These are phyloP conservation scores for Candida maltosa DNA, from an alignment of 805 yeast genomes.

Conservation along the genomic window DNA sequence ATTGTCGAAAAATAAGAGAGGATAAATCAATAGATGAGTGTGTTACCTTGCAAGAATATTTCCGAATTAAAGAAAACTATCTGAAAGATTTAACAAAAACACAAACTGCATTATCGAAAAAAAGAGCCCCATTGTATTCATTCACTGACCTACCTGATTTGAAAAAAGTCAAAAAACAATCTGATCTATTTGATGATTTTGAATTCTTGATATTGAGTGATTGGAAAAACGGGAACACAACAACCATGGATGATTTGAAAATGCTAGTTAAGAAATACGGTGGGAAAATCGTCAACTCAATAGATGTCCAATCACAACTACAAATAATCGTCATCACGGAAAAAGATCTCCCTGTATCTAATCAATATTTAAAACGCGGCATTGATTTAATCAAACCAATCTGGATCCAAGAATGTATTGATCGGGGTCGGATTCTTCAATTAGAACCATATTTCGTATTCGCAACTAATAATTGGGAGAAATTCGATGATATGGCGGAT, in stretches of 20 bases:
- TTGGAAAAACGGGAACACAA: constrained; percentile 27
- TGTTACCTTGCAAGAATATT: constrained; percentile 54
- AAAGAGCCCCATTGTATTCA: constrained; percentile 13
- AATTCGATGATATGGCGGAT: constrained; percentile 44
- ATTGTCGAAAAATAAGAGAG: constrained; percentile 61
- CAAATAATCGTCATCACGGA: constrained; percentile 9
- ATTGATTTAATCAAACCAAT: constrained; percentile 61
- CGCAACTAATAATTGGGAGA: constrained; percentile 27
- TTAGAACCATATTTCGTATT: constrained; percentile 63
- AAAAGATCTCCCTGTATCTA: constrained; percentile 19
- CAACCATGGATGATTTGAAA: constrained; percentile 32
- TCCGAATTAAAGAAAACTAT: constrained; percentile 29
- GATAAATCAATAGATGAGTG: constrained; percentile 65
- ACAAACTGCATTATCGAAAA: constrained; percentile 26
- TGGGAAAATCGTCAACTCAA: constrained; percentile 36
- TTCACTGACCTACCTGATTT: constrained; percentile 13
- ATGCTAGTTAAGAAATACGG: constrained; percentile 45
- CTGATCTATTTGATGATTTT: constrained; percentile 40
- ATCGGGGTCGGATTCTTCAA: constrained; percentile 36
- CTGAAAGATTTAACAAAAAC: constrained; percentile 20
- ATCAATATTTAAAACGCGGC: constrained; percentile 32
- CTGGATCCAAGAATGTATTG: constrained; percentile 73
- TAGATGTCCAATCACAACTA: constrained; percentile 7
- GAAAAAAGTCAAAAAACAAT: constrained; percentile 7
- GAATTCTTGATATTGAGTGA: constrained; percentile 57